phyloP scores from a whole-genome alignment of 2,329 filamentous ascomycete species.

The Diaporthe longicolla region DNA sequence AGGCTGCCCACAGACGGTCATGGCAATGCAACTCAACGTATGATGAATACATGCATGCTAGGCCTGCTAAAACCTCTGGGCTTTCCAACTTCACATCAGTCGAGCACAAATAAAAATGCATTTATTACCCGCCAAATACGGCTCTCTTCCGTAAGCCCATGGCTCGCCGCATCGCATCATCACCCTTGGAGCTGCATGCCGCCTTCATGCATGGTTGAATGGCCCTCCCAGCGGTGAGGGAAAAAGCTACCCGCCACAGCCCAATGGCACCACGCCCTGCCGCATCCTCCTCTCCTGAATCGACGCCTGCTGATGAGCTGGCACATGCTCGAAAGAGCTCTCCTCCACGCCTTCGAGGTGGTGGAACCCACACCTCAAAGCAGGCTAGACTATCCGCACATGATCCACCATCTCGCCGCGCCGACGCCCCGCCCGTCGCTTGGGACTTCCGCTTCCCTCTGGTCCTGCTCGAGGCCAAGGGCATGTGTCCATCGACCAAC shows the following conservation, averaged over 20 bases:
- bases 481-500: conserved; percentile 1
- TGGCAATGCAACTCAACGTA: no score
- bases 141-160: conserved; percentile 25
- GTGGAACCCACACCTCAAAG: conserved; percentile 11
- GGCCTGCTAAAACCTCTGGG: no score
- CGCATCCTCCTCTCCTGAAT: conserved; percentile 13
- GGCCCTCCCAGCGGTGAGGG: conserved; percentile 28
- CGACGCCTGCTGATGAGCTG: conserved; percentile 14
- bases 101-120: background rate
- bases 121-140: background rate
- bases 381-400: conserved; percentile 27
- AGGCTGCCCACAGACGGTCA: background rate
- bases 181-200: conserved; percentile 29
- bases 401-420: conserved; percentile 28
- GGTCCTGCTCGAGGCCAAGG: background rate
- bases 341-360: background rate
- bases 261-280: conserved; percentile 10
- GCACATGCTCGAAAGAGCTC: background rate
- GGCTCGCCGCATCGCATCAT: conserved; percentile 14
- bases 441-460: background rate
- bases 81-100: background rate
- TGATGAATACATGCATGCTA: no score
- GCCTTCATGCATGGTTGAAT: conserved; percentile 6
- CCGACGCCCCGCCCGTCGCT: conserved; percentile 28
- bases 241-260: background rate